Evolutionary conservation across 139 green algal genomes (phyloP).

Genomic region (Protoeuglena noctilucae): DNA sequence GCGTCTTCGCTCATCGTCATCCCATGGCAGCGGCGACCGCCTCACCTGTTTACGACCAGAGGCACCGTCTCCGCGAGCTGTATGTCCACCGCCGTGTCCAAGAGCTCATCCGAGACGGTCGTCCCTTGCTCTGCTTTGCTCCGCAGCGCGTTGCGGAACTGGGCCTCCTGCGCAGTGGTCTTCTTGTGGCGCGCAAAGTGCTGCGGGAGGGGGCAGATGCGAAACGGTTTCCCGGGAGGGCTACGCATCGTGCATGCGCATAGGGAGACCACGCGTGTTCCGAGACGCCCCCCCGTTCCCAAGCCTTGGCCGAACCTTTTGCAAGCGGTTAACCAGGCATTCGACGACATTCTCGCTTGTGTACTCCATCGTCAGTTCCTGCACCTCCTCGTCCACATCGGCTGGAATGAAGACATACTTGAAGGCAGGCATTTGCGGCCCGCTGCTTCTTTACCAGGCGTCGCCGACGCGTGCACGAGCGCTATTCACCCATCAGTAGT

Average conservation of each 20-base stretch:
- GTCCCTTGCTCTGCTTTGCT: no score
- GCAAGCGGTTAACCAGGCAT: not conserved
- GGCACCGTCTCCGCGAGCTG: not conserved
- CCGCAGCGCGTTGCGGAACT: no score
- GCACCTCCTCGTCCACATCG: not conserved
- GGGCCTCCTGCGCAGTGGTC: no score
- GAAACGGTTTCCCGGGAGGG: constrained; percentile 13
- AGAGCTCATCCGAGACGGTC: no score
- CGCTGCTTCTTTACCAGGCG: no score
- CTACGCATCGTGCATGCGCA: constrained; percentile 15
- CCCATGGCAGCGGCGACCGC: not conserved
- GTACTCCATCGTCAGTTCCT: not conserved
- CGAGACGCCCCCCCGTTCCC: not conserved
- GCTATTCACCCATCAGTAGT: no score
- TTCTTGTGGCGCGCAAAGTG: no score
- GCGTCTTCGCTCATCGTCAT: not conserved
- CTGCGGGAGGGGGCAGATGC: not conserved
- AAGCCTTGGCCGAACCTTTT: not conserved
- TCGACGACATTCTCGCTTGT: constrained; percentile 1
- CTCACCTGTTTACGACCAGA: not conserved
- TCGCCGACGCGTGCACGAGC: no score
- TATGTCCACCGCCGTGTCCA: not conserved
- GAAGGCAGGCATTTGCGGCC: no score
- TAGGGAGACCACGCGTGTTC: not conserved
- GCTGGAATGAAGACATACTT: constrained; percentile 7